Evolutionary conservation across 2,329 filamentous ascomycete genomes (phyloP), one percentile per base, ranked within the genome.

Genomic region (Hymenoscyphus infarciens): DNA sequence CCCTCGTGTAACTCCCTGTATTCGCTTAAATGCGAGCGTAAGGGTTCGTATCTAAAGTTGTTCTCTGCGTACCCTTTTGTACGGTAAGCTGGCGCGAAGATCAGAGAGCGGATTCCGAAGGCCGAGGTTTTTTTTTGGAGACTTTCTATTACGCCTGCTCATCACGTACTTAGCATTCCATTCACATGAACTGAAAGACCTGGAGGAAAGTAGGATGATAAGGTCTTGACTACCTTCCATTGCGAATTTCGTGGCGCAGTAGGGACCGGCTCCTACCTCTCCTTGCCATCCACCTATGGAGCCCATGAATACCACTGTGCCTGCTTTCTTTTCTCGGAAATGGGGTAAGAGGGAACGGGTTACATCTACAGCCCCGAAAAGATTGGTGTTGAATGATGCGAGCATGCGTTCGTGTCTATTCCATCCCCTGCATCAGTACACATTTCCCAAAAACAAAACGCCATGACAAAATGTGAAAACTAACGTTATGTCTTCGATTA

Each of bases 361-460:
- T 0, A 82, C 76, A 62, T 80, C 81, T 54, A 82, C 72, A 10
- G 75, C 71, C 3, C 82, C 83, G 64, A 84, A 81, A 49, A 85
- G 80, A 62, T 86, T 85, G 31, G 81, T 82, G 69, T 80, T 76
- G 71, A 83, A 83, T 39, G 67, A 60, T 5, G 55, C 11, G 11
- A 64, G 27, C 7, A 38, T 63, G 2, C 57, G 35, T 54, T 68
- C 66, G 4, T 45, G 59, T 6, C 63, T 67, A n/a, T 5, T 15
- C 8, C n/a, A 54, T n/a, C n/a, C 5, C 2, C 2, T 5, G 5
- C 49, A 55, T 29, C 8, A 55, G 31, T 55, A 29, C 52, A 25
- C 22, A 56, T 10, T 22, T 45, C 8, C 10, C 16, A 29, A 45
- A 45, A 38, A 1, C n/a, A 42, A 39, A 13, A 39, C 8, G 7